Evolutionary conservation across 208 protist species (phyloP).

Genomic region (Crithidia acanthocephali): DNA sequence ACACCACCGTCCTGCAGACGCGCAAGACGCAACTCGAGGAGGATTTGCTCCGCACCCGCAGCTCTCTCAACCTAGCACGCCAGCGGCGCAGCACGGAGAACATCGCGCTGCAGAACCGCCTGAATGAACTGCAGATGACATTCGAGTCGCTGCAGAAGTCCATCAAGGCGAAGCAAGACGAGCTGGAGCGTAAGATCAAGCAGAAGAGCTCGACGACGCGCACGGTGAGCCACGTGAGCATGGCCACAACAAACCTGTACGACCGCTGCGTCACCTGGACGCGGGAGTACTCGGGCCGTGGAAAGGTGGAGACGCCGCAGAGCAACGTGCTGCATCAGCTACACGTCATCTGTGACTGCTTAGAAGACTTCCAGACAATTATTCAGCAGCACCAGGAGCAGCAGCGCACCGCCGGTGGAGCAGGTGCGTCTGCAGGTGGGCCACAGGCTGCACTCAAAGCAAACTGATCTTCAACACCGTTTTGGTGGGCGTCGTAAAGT

Average conservation of each 20-base stretch:
- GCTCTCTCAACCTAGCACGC: slow-evolving; percentile 76
- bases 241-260: slow-evolving; percentile 91
- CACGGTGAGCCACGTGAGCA: slow-evolving; percentile 91
- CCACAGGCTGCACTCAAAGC: slow-evolving; percentile 16
- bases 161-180: slow-evolving; percentile 90
- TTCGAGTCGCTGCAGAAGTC: slow-evolving; percentile 87
- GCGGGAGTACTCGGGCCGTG: slow-evolving; percentile 71
- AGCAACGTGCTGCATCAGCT: slow-evolving; percentile 88
- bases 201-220: slow-evolving; percentile 89
- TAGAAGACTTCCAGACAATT: slow-evolving; percentile 91
- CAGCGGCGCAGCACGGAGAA: slow-evolving; percentile 87
- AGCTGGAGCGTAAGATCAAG: slow-evolving; percentile 87
- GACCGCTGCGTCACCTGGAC: slow-evolving; percentile 88
- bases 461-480: background rate
- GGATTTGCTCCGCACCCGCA: slow-evolving; percentile 89
- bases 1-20: slow-evolving; percentile 90
- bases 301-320: slow-evolving; percentile 65
- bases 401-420: slow-evolving; percentile 10
- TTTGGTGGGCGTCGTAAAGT: no score
- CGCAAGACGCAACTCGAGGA: slow-evolving; percentile 93
- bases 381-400: slow-evolving; percentile 72
- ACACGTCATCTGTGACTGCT: slow-evolving; percentile 86
- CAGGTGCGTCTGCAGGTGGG: background rate
- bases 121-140: slow-evolving; percentile 88
- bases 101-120: slow-evolving; percentile 89